phyloP scores from a whole-genome alignment of 1,139 yeast species.

The Spencermartinsiella ligniputridi region DNA sequence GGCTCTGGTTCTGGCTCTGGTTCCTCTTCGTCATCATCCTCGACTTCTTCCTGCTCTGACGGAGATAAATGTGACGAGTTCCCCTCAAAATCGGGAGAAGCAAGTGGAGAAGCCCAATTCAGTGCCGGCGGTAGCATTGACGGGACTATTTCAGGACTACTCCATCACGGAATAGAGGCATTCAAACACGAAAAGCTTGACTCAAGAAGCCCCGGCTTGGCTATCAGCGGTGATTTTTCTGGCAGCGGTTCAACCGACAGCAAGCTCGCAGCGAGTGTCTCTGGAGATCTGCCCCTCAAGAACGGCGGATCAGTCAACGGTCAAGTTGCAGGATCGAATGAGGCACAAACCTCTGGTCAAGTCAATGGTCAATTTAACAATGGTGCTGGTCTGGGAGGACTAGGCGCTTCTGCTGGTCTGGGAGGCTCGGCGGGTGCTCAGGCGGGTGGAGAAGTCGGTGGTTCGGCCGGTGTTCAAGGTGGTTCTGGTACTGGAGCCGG shows the following conservation, averaged over 20 bases:
- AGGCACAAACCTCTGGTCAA: neutral
- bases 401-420: no score
- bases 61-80: neutral
- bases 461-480: neutral
- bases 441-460: neutral
- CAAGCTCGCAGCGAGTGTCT: neutral
- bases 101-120: neutral
- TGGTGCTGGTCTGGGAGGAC: no score
- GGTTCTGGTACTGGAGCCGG: neutral
- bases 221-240: neutral
- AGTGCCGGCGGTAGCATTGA: neutral
- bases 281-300: neutral
- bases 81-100: neutral
- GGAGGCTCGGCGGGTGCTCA: no score
- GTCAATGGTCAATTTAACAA: constrained; percentile 1
- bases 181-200: neutral
- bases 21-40: neutral
- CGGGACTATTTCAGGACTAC: neutral
- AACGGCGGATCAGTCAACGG: neutral
- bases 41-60: neutral
- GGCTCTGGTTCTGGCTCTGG: neutral
- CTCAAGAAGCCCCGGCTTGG: neutral
- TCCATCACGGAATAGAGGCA: neutral
- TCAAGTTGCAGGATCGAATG: neutral
- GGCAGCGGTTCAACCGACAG: neutral